Evolutionary conservation across 129 eudicot species (phyloP), one percentile per base, ranked within the genome.

Genomic region (Ambrosia artemisiifolia): DNA sequence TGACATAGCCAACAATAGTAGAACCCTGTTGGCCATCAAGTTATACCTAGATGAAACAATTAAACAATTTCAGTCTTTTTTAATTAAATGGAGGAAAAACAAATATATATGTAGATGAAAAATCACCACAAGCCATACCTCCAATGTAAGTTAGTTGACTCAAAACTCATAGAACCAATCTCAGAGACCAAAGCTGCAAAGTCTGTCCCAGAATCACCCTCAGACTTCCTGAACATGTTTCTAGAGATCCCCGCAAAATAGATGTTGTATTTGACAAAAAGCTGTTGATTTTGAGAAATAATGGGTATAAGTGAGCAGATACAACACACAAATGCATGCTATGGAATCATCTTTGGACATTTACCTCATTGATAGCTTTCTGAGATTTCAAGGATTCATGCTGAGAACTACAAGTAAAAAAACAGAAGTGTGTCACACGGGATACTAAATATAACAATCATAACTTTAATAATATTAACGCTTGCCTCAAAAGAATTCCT

Each of bases 351-450:
- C 46, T 50, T 7, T 13, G 20, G 60, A 17, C 75, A 67, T 78
- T 79, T 73, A 94, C 99, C 99, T 91, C 96, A 72, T 77, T 94
- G 80, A 94, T 86, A 63, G 97, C 99, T 88, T 94, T 94, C 85
- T 94, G 99, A 84, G 91, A 81, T 82, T 90, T 94, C 70, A 85
- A 74, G 63, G 99, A 83, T 81, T 94, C 99, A 70, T 94, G 92
- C 85, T 86, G 97, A 66, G 99, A 90, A 79, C 99, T 94, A 76
- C 54, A 81, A 71, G 68, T 49, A 38, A 46, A 66, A 66, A 42
- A 65, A 69, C 2, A 30, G 48, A 67, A 80, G 74, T 33, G 6
- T 62, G 44, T 36, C 47, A 65, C 55, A 61, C 70, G 48, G 11
- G 20, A 63, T 36, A 70, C 51, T 14, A 53, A 38, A 40, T 65